Base-by-base conservation (phyloP, 257 asterid genomes). In the Solanum gracilifrons region DNA sequence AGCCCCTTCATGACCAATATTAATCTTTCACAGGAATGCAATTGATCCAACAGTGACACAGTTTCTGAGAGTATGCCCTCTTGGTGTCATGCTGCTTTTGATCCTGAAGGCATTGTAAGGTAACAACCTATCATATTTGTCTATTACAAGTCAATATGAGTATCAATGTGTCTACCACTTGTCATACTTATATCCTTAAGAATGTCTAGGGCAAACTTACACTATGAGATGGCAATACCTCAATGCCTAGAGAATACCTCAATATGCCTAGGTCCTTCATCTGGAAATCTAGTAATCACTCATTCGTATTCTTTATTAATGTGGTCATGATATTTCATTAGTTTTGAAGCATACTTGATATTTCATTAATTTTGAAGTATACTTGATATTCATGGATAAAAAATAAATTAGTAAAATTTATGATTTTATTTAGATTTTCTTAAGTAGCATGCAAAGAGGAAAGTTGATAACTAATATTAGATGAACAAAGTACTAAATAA, bases 91-190 rank as follows among this genome's bases (percentile, higher is more conserved):
- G 94, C 97, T 86, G 95, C 37, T 36, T 36, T 43, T 89, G 98
- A 96, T 88, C 99, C 98, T 83, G 97, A 96, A 92, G 98, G 98
- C 64, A 93, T 94, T 91, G 89, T 96, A 89, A 96, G 99, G 99
- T 95, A 90, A 90, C 83, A 79, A 32, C 69, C 35, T 58, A 3
- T 20, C 25, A 58, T 58, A 55, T 20, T 55, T 55, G 66, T 55
- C 66, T 55, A 55, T 55, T 20, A 55, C n/a, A 21, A 55, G 25
- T 20, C 25, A 0, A 55, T 55, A 55, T 3, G 25, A 55, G 25
- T 55, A 7, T 55, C 25, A 55, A 55, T 55, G 11, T 7, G n/a
- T 20, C n/a, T 55, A 66, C 9, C 13, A 12, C 73, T 13, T 23
- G 16, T 64, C 72, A 10, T n/a, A 64, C 32, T 10, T 12, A 16